Evolutionary conservation across 345 rosid species (phyloP), one percentile per base, ranked within the genome.

Genomic region (Orychophragmus violaceus): DNA sequence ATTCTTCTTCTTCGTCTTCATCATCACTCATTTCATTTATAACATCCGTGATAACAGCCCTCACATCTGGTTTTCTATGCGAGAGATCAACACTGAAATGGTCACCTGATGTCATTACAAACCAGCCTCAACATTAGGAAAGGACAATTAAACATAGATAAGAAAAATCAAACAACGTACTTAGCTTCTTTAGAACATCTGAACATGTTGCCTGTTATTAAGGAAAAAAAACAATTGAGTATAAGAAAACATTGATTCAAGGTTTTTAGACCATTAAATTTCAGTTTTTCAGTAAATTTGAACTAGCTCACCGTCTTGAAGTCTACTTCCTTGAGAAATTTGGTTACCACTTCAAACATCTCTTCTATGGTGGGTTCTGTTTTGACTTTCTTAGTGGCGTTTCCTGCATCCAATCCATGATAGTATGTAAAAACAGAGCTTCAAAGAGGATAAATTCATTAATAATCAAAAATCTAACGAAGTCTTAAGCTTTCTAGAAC

Each of bases 261-360:
- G 65, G 19, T 54, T 11, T 18, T 18, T 36, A 27, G 24, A 58
- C 37, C 33, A 66, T 10, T 39, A 56, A 33, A 11, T 24, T 12
- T 6, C 19, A 18, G 41, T 42, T 18, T 41, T 70, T 33, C 19
- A 33, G 44, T 1, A 41, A 71, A 46, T 24, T n/a, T 55, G 42
- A 59, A 44, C 36, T 46, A 44, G 67, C 96, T 81, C 71, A 94
- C 99, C 52, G 99, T 90, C 79, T 88, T 88, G 83, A 94, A 94
- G 83, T 94, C 97, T 65, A 90, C 99, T 83, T 90, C 82, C 78
- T 94, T 87, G 70, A 94, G 83, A 79, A 90, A 85, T 65, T 79
- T 80, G n/a, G 82, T 80, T 7, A 90, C 96, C 62, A 88, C 91
- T 55, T 77, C 85, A 79, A 84, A 96, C 91, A 94, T 85, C 80